Evolutionary conservation across 1,284 basidiomycete species (phyloP).

Genomic region (Chalciporus sp.): DNA sequence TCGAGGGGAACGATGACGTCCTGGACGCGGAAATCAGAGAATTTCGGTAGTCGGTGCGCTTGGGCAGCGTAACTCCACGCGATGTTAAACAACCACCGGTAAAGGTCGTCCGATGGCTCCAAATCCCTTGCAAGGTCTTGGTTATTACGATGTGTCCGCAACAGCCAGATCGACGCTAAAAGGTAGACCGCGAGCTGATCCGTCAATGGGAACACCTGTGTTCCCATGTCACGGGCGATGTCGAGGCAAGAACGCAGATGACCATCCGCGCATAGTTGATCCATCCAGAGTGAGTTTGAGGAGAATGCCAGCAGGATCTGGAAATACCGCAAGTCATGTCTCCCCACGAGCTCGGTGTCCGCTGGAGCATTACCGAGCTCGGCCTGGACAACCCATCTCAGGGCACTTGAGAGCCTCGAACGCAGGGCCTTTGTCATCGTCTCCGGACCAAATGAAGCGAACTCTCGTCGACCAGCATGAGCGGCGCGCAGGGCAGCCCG

Average conservation of each 20-base stretch:
- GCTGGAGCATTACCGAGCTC: not conserved
- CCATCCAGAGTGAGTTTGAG: slow-evolving; percentile 1
- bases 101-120: slow-evolving; percentile 2
- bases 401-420: not conserved
- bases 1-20: slow-evolving; percentile 1
- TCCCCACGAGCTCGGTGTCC: not conserved
- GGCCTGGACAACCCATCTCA: not conserved
- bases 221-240: slow-evolving; percentile 1
- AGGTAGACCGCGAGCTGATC: slow-evolving; percentile 9
- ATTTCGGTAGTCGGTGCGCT: not conserved
- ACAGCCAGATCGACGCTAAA: slow-evolving; percentile 1
- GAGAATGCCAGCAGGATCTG: slow-evolving; percentile 7
- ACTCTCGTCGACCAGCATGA: not conserved
- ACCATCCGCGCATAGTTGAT: slow-evolving; percentile 1
- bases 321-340: slow-evolving; percentile 7
- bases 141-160: slow-evolving; percentile 1
- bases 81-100: slow-evolving; percentile 5
- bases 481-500: slow-evolving; percentile 6
- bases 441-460: not conserved
- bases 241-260: slow-evolving; percentile 1
- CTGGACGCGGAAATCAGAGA: slow-evolving; percentile 1
- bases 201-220: slow-evolving; percentile 2
- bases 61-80: slow-evolving; percentile 5
- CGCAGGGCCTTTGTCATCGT: not conserved
- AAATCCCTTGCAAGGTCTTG: not conserved